A percentile compares a stretch with the other conserved stretches of the same genome.
Evolutionary conservation across 768 basidiomycete species (phyloP).

Genomic region (Termitomyces sp.): DNA sequence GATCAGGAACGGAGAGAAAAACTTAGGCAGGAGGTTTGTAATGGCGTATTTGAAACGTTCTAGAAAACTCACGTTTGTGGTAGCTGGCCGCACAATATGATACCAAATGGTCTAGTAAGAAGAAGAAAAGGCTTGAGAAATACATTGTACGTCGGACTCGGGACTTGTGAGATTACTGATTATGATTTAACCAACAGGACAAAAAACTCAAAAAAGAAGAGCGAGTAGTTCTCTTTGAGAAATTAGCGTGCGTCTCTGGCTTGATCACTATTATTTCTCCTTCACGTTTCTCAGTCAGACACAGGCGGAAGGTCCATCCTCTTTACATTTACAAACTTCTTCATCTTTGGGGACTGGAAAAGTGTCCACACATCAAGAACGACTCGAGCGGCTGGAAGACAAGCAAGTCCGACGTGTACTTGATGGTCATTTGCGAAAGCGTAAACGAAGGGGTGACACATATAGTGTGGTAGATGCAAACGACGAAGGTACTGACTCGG

Average conservation of each 20-base stretch:
- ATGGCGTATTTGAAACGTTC: not conserved
- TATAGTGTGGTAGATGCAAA: conserved; percentile 31
- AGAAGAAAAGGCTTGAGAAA: conserved; percentile 84
- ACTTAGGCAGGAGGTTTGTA: conserved; percentile 52
- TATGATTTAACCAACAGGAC: conserved; percentile 42
- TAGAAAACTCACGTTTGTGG: conserved; percentile 1
- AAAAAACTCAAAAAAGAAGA: conserved; percentile 93
- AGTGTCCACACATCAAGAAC: conserved; percentile 52
- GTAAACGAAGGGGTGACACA: conserved; percentile 39
- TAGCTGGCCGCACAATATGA: conserved; percentile 50
- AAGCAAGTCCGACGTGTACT: conserved; percentile 48
- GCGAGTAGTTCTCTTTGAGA: conserved; percentile 67
- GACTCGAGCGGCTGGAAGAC: conserved; percentile 54
- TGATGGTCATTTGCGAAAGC: conserved; percentile 39
- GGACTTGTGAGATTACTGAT: not conserved
- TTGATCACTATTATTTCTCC: conserved; percentile 4
- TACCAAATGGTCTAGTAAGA: conserved; percentile 76
- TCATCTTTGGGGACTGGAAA: conserved; percentile 80
- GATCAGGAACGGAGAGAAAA: conserved; percentile 54
- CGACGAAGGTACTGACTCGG: conserved; percentile 16
- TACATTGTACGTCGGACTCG: conserved; percentile 66
- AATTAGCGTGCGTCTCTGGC: conserved; percentile 59
- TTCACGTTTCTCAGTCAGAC: conserved; percentile 51
- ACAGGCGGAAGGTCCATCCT: conserved; percentile 59
- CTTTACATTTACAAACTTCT: conserved; percentile 67